Evolutionary conservation across 2,329 filamentous ascomycete genomes (phyloP), one percentile per base, ranked within the genome.

Genomic region (Aspergillus glaucus): DNA sequence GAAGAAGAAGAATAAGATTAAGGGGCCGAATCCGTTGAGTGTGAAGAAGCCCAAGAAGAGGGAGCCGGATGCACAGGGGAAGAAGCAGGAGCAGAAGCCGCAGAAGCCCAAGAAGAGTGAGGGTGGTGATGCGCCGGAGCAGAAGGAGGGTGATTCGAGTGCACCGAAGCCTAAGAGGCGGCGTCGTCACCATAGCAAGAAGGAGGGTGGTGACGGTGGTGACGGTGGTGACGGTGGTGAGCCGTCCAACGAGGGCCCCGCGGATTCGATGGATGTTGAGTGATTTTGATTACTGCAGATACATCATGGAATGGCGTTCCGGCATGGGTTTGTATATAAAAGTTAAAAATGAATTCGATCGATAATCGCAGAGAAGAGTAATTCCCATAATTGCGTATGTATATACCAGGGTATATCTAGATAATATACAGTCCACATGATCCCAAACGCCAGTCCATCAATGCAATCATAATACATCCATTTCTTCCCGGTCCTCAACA

Each of bases 11-110:
- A 67, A 68, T 55, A 70, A 69, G 55, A 59, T 66, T 3, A 76
- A 74, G 59, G 73, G 61, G 1, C 71, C 71, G 5, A 76, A 76
- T 59, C 74, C 74, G 24, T 55, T 76, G 52, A 75, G 73, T 54
- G 60, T 75, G 50, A 75, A 70, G 61, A 76, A 75, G 57, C 62
- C 72, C 24, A 75, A 74, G 60, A 69, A 66, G 55, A 60, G 60
- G 42, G 52, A 54, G 12, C 26, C 52, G 12, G 56, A 48, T 48
- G 47, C 52, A 17, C 46, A 43, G 22, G 43, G 49, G 41, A 47
- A 53, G 24, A 47, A 56, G 46, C 53, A 56, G 28, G 55, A 59
- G 48, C 52, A 57, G 44, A 54, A 54, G 28, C 46, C 51, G 26
- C 44, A 49, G 22, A 45, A 30, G 32, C 48, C 52, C 14, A 48